Base-by-base conservation (phyloP, 2,329 filamentous ascomycete species). In the Huntiella bhutanensis region DNA sequence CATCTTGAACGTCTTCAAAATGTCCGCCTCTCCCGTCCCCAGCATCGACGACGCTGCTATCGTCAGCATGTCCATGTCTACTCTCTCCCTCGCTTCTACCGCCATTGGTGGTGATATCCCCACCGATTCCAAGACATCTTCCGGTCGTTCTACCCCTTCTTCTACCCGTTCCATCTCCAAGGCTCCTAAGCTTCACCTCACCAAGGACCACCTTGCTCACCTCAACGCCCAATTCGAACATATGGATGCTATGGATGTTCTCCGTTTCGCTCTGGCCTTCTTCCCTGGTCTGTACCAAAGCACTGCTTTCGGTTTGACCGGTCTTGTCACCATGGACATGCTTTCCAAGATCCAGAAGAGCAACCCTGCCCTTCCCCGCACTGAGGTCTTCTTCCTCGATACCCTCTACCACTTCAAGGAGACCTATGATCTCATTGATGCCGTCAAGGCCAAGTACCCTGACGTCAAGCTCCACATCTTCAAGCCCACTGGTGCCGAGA, bases 231-330 rank as follows among this genome's bases (percentile, higher is more conserved):
- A 93, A 63, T 68, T 98, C 55, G 82, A 91, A 62, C 74, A 79
- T 58, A 82, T 96, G 62, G 77, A 87, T 59, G 84, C 91, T 51
- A 71, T 88, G 71, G 88, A 95, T 53, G 81, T 96, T 56, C 74
- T 98, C 51, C 80, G 78, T 64, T 95, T 93, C 82, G 85, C 80
- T 70, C 82, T 88, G 59, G 79, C 82, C 55, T 81, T 88, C 55
- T 80, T 98, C 56, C 91, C 91, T 56, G 81, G 81, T 59, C 75
- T 96, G 39, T 95, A 76, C 66, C 83, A 91, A 63, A 84, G 82
- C 38, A 88, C 83, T 10, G 82, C 83, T 47, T 88, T 88, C 58
- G 82, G 82, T 45, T 64, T 88, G 51, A 83, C 82, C 1, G 84
- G 84, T 38, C 75, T 91, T 33, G 83, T 78, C 53, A 86, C 82